Evolutionary conservation across 2,329 filamentous ascomycete genomes (phyloP).

Genomic region (Stylonectria norvegica): DNA sequence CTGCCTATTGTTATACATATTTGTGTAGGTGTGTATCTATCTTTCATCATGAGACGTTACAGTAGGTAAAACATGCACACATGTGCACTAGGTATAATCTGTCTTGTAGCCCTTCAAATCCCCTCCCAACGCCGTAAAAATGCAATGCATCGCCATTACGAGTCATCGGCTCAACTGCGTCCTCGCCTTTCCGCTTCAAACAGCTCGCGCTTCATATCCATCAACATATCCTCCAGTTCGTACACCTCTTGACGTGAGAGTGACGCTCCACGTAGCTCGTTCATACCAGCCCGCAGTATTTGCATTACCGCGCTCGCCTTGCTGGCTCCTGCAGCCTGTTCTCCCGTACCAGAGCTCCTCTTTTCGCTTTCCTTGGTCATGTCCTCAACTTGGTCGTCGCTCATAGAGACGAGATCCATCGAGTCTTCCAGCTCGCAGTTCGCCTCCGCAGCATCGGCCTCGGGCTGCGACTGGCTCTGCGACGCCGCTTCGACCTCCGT

Average conservation of each 20-base stretch:
- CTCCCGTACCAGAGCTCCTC: neutral
- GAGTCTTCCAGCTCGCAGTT: constrained; percentile 17
- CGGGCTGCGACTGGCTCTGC: constrained; percentile 28
- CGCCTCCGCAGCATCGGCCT: constrained; percentile 12
- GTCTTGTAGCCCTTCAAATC: constrained; percentile 11
- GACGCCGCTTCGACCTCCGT: constrained; percentile 40
- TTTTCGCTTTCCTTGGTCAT: constrained; percentile 5
- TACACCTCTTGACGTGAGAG: constrained; percentile 64
- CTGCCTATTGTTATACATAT: constrained; percentile 10
- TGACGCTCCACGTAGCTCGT: constrained; percentile 55
- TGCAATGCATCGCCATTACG: constrained; percentile 14
- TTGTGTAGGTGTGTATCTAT: constrained; percentile 17
- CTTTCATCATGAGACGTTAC: constrained; percentile 13
- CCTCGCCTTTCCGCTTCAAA: constrained; percentile 66
- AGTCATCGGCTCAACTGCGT: constrained; percentile 30
- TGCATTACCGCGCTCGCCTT: constrained; percentile 28
- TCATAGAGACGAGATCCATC: constrained; percentile 16
- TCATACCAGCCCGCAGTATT: constrained; percentile 42
- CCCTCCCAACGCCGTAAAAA: constrained; percentile 13
- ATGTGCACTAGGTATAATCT: constrained; percentile 11
- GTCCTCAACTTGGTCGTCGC: constrained; percentile 5
- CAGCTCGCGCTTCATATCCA: constrained; percentile 72
- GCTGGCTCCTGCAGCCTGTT: constrained; percentile 2
- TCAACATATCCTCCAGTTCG: constrained; percentile 72
- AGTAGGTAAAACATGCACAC: constrained; percentile 5